A percentile compares a stretch with the other conserved stretches of the same genome.
Conservation (phyloP, 2,329 filamentous ascomycete genomes). For the Decorospora gaudefroyi region DNA sequence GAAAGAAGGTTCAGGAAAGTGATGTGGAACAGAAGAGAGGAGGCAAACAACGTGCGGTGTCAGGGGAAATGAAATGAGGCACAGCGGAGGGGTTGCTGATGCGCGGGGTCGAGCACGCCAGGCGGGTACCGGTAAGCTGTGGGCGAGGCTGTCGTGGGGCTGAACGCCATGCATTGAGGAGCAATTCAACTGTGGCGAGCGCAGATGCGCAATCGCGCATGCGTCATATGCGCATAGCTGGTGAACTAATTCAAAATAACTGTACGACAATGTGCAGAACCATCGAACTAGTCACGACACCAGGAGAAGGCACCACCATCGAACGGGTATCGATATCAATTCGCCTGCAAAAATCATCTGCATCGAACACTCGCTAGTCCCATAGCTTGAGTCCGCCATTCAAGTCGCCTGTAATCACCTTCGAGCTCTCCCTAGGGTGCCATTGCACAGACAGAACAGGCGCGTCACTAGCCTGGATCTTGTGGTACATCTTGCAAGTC, state of each 20-base stretch:
- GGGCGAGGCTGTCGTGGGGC: slow-evolving; percentile 12
- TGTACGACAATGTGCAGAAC: slow-evolving; percentile 1
- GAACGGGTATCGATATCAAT: slow-evolving; percentile 36
- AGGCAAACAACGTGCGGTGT: slow-evolving; percentile 17
- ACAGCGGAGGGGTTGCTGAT: slow-evolving; percentile 12
- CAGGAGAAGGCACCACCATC: no score
- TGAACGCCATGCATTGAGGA: slow-evolving; percentile 11
- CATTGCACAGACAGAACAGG: slow-evolving; percentile 87
- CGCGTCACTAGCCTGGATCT: slow-evolving; percentile 82
- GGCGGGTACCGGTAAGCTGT: slow-evolving; percentile 5
- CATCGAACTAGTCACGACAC: no score
- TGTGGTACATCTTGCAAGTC: slow-evolving; percentile 98
- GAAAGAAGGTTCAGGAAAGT: not conserved
- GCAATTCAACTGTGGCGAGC: slow-evolving; percentile 1
- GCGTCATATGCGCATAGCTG: slow-evolving; percentile 10
- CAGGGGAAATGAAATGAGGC: slow-evolving; percentile 8
- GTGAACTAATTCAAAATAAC: slow-evolving; percentile 3
- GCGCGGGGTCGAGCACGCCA: slow-evolving; percentile 12
- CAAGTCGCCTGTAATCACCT: slow-evolving; percentile 86
- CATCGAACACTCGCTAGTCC: no score
- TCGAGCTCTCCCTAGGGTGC: slow-evolving; percentile 97
- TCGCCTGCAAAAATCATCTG: no score
- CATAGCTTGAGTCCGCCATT: slow-evolving; percentile 90
- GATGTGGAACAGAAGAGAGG: not conserved
- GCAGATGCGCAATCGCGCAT: slow-evolving; percentile 21